Base-by-base conservation (phyloP, 352 stramenopile species). In the Phytophthora gonapodyides region DNA sequence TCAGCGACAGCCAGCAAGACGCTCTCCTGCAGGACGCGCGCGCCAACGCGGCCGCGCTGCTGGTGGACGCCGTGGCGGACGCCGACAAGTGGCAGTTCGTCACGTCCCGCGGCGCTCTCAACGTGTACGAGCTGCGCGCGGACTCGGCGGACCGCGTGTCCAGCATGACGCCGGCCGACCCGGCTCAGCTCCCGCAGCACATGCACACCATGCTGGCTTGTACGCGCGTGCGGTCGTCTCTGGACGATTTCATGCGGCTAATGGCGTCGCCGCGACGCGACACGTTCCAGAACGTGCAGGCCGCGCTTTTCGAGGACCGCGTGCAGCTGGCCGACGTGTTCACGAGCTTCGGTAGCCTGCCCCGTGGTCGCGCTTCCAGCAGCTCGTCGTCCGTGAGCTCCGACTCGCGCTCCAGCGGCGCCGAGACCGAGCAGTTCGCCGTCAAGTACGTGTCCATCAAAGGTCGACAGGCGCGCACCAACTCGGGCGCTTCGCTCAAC, bases 231-330 rank as follows among this genome's bases (percentile, higher is more conserved):
- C 75, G 77, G 11, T 71, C 78, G 13, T 71, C 71, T 10, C 65
- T 90, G 19, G 81, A 90, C 57, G 81, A 88, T 30, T 90, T 90
- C 51, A 90, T 90, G 78, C 69, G 67, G 10, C 62, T 83, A 30
- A 66, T 87, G 50, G 71, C 78, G 17, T 74, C 75, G 15, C 41
- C 64, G 9, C 67, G 72, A 40, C 75, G 75, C 24, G 75, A 78
- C 42, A 75, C 70, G 13, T 85, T 79, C 71, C 76, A 87, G 63
- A 81, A 82, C 57, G 60, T 90, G 30, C 71, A 86, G 51, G 54
- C 75, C 33, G 76, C 69, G 35, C 59, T 90, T 16, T 81, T 86
- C 47, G 75, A 90, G 40, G 78, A 80, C 33, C 67, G 78, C 30
- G 53, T 90, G 21, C 75, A 84, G 59, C 57, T 87, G 37, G 69